Evolutionary conservation across 2,329 filamentous ascomycete species (phyloP).

Genomic region (Aspergillus puulaauensis): DNA sequence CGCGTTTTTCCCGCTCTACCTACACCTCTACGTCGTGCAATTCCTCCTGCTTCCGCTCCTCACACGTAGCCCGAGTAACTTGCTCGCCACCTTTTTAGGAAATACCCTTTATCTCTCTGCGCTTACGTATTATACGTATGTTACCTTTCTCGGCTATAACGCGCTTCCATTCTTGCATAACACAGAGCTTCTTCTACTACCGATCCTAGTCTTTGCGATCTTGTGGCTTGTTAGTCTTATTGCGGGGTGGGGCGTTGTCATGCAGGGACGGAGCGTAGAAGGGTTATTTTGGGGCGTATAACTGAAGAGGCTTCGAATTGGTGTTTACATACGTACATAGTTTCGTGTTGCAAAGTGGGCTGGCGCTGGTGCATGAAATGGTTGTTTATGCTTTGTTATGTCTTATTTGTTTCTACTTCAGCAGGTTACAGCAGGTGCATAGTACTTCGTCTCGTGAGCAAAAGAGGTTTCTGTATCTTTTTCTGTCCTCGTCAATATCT

Average conservation of each 20-base stretch:
- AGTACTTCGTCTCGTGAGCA: background rate
- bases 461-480: background rate
- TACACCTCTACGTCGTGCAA: slow-evolving; percentile 66
- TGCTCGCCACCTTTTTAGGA: slow-evolving; percentile 56
- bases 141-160: slow-evolving; percentile 69
- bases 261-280: slow-evolving; percentile 43
- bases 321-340: background rate
- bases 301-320: background rate
- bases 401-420: background rate
- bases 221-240: slow-evolving; percentile 58
- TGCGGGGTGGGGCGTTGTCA: slow-evolving; percentile 46
- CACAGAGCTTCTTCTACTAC: slow-evolving; percentile 64
- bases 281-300: slow-evolving; percentile 47
- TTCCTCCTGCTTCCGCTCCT: slow-evolving; percentile 65
- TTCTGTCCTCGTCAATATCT: background rate
- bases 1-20: slow-evolving; percentile 67
- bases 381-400: background rate
- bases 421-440: background rate
- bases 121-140: slow-evolving; percentile 65
- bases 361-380: slow-evolving; percentile 26
- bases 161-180: slow-evolving; percentile 67
- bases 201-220: slow-evolving; percentile 59
- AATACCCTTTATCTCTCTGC: slow-evolving; percentile 68
- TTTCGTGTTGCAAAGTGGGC: slow-evolving; percentile 7
- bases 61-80: slow-evolving; percentile 42